These are phyloP conservation scores for Septoria linicola DNA, from an alignment of 2,329 filamentous ascomycete genomes.

Conservation along the genomic window DNA sequence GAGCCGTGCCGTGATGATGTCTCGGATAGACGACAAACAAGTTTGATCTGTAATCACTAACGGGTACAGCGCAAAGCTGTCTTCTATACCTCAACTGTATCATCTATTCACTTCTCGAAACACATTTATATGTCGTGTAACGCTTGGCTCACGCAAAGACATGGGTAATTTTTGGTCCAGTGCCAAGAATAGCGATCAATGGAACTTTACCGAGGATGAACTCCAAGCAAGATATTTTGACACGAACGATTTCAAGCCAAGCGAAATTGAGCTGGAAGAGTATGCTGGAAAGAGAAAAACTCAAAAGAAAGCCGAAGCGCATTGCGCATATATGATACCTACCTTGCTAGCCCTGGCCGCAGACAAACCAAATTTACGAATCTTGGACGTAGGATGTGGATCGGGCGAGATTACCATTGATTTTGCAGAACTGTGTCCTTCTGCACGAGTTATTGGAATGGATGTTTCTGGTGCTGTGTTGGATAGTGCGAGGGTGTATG, in stretches of 20 bases:
- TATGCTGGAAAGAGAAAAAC: not conserved
- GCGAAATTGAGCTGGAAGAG: not conserved
- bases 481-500: constrained; percentile 35
- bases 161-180: too few species aligned
- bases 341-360: not conserved
- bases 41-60: not conserved
- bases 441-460: constrained; percentile 37
- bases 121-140: too few species aligned
- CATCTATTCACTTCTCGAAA: too few species aligned
- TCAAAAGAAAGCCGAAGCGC: not conserved
- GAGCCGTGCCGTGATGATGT: not conserved
- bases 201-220: not conserved
- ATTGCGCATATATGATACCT: constrained; percentile 22
- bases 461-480: constrained; percentile 39
- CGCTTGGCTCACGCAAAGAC: too few species aligned
- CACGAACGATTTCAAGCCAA: not conserved
- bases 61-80: too few species aligned
- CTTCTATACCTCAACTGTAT: too few species aligned
- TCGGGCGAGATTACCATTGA: constrained; percentile 42
- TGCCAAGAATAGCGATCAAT: not conserved
- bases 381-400: constrained; percentile 43
- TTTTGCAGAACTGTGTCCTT: constrained; percentile 31
- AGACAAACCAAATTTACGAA: constrained; percentile 30
- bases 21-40: not conserved
- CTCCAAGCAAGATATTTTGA: not conserved